phyloP scores from a whole-genome alignment of 2,329 filamentous ascomycete species.

The Chrysoporthe deuterocubensis region DNA sequence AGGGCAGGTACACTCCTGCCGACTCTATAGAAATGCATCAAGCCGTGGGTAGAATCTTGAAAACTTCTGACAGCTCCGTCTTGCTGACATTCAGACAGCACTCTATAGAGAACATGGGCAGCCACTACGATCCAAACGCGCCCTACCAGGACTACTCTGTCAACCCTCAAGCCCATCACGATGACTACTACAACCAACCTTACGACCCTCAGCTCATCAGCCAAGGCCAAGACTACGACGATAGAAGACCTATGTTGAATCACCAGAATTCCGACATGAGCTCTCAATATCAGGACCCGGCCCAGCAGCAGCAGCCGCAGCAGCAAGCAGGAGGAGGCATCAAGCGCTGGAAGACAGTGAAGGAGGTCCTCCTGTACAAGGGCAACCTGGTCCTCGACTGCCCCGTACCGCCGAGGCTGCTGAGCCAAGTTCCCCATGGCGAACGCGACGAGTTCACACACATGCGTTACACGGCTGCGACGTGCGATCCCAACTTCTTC shows the following conservation, averaged over 20 bases:
- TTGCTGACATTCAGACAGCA: slow-evolving; percentile 44
- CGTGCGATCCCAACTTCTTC: slow-evolving; percentile 89
- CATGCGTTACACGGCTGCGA: slow-evolving; percentile 96
- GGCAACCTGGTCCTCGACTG: slow-evolving; percentile 97
- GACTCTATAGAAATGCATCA: slow-evolving; percentile 84
- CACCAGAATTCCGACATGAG: slow-evolving; percentile 57
- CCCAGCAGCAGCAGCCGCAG: slow-evolving; percentile 35
- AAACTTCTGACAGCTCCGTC: not conserved
- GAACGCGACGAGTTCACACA: slow-evolving; percentile 91
- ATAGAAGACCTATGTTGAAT: slow-evolving; percentile 76
- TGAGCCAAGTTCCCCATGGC: slow-evolving; percentile 87
- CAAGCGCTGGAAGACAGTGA: slow-evolving; percentile 96
- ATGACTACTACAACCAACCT: slow-evolving; percentile 82
- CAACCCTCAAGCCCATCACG: slow-evolving; percentile 83
- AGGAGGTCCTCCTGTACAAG: slow-evolving; percentile 95
- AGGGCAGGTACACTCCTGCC: slow-evolving; percentile 60
- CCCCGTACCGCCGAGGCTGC: slow-evolving; percentile 84
- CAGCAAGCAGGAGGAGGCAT: slow-evolving; percentile 61
- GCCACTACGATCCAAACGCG: slow-evolving; percentile 41
- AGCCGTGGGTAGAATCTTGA: slow-evolving; percentile 63
- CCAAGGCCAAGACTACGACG: slow-evolving; percentile 58
- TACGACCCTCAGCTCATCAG: slow-evolving; percentile 73
- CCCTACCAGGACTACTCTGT: slow-evolving; percentile 66
- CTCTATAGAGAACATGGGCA: slow-evolving; percentile 54
- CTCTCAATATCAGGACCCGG: slow-evolving; percentile 52